phyloP scores from a whole-genome alignment of 129 eudicot species.

The Rutidosis leptorrhynchoides region DNA sequence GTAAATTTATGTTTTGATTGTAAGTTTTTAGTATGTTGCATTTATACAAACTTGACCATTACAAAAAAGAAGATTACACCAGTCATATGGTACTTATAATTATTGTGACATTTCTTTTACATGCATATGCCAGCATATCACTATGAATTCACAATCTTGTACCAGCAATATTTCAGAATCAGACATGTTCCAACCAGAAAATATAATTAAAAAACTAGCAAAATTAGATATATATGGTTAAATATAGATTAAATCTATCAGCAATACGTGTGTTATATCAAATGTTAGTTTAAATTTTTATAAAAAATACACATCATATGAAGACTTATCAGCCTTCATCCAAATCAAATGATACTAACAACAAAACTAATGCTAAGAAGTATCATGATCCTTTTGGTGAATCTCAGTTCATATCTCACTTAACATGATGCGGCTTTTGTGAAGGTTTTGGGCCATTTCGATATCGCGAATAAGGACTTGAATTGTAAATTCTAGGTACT shows the following conservation, averaged over 20 bases:
- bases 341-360: constrained; percentile 13
- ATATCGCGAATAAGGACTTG: constrained; percentile 31
- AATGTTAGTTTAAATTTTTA: constrained; percentile 9
- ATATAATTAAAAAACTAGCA: too few relatives aligned
- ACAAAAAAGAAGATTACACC: too few relatives aligned
- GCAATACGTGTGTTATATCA: background rate
- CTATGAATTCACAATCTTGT: background rate
- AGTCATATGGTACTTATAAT: too few relatives aligned
- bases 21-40: too few relatives aligned
- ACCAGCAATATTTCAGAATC: background rate
- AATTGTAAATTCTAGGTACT: constrained; percentile 43
- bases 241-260: background rate
- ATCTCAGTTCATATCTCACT: constrained; percentile 28
- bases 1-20: too few relatives aligned
- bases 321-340: constrained; percentile 13
- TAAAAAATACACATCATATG: constrained; percentile 17
- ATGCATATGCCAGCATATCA: too few relatives aligned
- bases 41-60: too few relatives aligned
- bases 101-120: too few relatives aligned
- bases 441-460: constrained; percentile 32
- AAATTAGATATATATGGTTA: background rate
- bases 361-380: constrained; percentile 15
- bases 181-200: background rate
- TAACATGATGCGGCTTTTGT: constrained; percentile 46
- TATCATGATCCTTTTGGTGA: constrained; percentile 38